phyloP scores from a whole-genome alignment of 2,329 filamentous ascomycete genomes.

The Diaporthe sp. region DNA sequence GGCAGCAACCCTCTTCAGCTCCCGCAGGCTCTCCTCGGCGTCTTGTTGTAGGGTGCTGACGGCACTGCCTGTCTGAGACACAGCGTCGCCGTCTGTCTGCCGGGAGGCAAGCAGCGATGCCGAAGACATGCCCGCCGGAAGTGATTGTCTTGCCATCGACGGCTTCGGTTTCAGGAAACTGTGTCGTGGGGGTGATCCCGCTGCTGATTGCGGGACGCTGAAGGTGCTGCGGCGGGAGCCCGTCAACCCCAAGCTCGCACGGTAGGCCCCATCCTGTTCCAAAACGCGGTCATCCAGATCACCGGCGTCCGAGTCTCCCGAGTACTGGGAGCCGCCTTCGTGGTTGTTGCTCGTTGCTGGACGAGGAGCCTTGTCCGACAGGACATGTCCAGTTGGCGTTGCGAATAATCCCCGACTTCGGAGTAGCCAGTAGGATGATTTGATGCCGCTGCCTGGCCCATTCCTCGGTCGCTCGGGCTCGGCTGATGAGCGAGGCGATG shows the following conservation, averaged over 20 bases:
- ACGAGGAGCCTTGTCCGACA: conserved; percentile 39
- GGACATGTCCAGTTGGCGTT: conserved; percentile 39
- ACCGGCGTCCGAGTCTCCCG: conserved; percentile 38
- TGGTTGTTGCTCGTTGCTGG: conserved; percentile 18
- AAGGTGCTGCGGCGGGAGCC: conserved; percentile 36
- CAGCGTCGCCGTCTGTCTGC: conserved; percentile 28
- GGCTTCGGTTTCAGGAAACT: conserved; percentile 30
- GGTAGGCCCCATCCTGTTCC: conserved; percentile 40
- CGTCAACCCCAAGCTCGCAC: conserved; percentile 38
- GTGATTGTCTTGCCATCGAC: conserved; percentile 34
- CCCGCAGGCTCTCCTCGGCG: conserved; percentile 55
- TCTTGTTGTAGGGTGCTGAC: conserved; percentile 48
- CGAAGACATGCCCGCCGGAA: conserved; percentile 33
- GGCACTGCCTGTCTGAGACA: conserved; percentile 56
- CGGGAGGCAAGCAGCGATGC: conserved; percentile 25
- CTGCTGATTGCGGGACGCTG: conserved; percentile 32
- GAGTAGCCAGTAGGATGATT: conserved; percentile 41
- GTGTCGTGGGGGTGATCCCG: conserved; percentile 35
- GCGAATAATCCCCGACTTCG: conserved; percentile 39
- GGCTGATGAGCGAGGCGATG: conserved; percentile 40
- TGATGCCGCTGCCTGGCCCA: conserved; percentile 39
- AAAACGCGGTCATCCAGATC: conserved; percentile 40
- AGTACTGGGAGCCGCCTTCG: conserved; percentile 39
- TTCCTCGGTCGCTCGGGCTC: conserved; percentile 36
- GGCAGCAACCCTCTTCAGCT: conserved; percentile 58